These are phyloP conservation scores for Aspergillus puulaauensis DNA, from an alignment of 2,329 filamentous ascomycete genomes.

Conservation along the genomic window DNA sequence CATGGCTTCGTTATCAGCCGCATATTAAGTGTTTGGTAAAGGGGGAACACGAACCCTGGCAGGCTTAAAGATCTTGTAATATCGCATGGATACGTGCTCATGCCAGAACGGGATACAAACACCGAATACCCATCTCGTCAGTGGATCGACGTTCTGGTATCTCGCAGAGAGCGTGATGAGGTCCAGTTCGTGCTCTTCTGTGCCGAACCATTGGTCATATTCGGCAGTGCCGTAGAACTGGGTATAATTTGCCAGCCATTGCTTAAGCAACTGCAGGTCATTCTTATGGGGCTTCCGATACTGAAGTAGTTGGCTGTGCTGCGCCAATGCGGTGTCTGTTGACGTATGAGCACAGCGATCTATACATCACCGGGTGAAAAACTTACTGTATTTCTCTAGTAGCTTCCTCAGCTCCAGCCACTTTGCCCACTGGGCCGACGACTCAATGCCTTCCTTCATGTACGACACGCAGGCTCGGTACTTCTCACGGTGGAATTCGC, in stretches of 20 bases:
- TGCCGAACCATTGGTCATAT: slow-evolving; percentile 4
- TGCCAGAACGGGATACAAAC: neutral
- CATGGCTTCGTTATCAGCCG: neutral
- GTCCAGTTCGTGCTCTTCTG: neutral
- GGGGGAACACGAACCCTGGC: too few species aligned
- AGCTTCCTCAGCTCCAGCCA: slow-evolving; percentile 6
- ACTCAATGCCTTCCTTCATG: neutral
- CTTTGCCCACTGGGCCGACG: slow-evolving; percentile 9
- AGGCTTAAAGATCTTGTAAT: neutral
- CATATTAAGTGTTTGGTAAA: neutral
- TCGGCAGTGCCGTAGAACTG: neutral
- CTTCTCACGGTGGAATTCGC: neutral
- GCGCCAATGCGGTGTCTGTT: slow-evolving; percentile 11
- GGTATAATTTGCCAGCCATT: slow-evolving; percentile 3
- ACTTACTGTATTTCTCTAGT: slow-evolving; percentile 16
- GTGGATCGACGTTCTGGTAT: slow-evolving; percentile 6
- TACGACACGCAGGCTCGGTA: slow-evolving; percentile 2
- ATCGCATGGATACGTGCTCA: neutral
- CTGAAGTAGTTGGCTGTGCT: slow-evolving; percentile 9
- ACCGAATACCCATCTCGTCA: slow-evolving; percentile 9
- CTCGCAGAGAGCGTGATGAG: slow-evolving; percentile 1
- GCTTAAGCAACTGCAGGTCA: neutral
- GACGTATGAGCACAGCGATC: neutral
- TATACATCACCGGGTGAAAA: neutral
- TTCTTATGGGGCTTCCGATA: slow-evolving; percentile 1